These are phyloP conservation scores for Breviolum minutum DNA, from an alignment of 73 alveolate species.

Conservation along the genomic window DNA sequence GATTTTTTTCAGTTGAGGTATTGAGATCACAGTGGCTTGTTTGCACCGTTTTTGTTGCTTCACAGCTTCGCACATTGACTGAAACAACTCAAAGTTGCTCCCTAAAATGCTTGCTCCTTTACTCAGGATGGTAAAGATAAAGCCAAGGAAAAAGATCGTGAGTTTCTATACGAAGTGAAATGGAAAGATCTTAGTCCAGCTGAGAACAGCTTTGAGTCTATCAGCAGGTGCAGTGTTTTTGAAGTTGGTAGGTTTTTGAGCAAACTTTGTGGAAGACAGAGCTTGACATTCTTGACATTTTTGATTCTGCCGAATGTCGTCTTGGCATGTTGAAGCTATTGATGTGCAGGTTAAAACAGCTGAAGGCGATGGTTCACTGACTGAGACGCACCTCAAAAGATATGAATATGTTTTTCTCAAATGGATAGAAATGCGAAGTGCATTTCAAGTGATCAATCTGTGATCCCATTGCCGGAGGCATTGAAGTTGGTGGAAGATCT, in stretches of 20 bases:
- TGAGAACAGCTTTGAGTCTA: slow-evolving; percentile 63
- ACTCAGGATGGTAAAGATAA: slow-evolving; percentile 9
- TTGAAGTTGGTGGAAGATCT: slow-evolving; percentile 72
- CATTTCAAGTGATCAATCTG: not conserved
- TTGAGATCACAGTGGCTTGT: slow-evolving; percentile 50
- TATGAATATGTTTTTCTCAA: not conserved
- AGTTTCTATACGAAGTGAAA: slow-evolving; percentile 86
- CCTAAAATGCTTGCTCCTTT: not conserved
- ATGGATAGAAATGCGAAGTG: too few species aligned
- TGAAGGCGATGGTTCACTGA: not conserved
- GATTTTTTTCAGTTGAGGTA: not conserved
- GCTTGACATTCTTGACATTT: too few species aligned
- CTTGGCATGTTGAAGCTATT: not conserved
- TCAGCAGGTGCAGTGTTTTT: slow-evolving; percentile 32
- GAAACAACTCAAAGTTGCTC: not conserved
- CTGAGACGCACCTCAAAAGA: too few species aligned
- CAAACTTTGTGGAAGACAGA: not conserved
- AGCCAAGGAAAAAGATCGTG: slow-evolving; percentile 74
- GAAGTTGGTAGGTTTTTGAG: not conserved
- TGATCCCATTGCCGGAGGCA: not conserved
- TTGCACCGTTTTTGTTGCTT: not conserved
- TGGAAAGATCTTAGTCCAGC: slow-evolving; percentile 83
- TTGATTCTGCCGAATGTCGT: not conserved
- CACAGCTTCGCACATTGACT: not conserved
- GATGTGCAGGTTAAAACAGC: slow-evolving; percentile 59